These are phyloP conservation scores for Dovyalis caffra DNA, from an alignment of 345 rosid genomes.

Conservation along the genomic window DNA sequence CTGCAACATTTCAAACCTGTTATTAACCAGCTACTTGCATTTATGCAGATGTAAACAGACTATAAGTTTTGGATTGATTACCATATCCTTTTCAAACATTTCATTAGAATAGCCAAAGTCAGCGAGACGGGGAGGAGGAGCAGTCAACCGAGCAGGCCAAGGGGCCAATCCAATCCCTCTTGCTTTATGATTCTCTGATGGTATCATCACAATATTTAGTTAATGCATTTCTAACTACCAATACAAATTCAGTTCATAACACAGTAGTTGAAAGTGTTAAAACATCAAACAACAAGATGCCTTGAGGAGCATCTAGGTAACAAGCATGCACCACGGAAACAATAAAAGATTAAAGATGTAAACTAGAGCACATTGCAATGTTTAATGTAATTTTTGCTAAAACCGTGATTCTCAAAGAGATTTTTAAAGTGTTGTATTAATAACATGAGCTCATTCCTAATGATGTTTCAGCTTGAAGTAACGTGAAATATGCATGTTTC, in stretches of 20 bases:
- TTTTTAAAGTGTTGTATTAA: background rate
- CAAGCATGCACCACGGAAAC: background rate
- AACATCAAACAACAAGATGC: background rate
- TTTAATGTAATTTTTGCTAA: background rate
- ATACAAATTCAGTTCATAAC: background rate
- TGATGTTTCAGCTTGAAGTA: background rate
- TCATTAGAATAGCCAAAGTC: constrained; percentile 83
- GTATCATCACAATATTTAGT: background rate
- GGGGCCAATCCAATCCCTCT: constrained; percentile 94
- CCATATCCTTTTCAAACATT: constrained; percentile 85
- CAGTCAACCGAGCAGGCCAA: constrained; percentile 90
- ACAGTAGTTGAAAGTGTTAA: background rate
- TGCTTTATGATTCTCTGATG: constrained; percentile 23
- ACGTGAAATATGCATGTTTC: too few species aligned
- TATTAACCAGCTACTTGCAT: constrained; percentile 12
- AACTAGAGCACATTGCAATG: background rate
- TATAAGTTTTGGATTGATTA: constrained; percentile 21
- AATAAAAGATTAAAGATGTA: background rate
- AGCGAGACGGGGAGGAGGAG: constrained; percentile 85
- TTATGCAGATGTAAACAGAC: constrained; percentile 2
- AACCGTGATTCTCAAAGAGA: too few species aligned
- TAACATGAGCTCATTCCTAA: background rate
- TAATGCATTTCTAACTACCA: background rate
- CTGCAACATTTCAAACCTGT: constrained; percentile 34
- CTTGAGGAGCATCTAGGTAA: background rate